phyloP scores from a whole-genome alignment of 371 early-diverging fungal species.

The Mucor saturninus region DNA sequence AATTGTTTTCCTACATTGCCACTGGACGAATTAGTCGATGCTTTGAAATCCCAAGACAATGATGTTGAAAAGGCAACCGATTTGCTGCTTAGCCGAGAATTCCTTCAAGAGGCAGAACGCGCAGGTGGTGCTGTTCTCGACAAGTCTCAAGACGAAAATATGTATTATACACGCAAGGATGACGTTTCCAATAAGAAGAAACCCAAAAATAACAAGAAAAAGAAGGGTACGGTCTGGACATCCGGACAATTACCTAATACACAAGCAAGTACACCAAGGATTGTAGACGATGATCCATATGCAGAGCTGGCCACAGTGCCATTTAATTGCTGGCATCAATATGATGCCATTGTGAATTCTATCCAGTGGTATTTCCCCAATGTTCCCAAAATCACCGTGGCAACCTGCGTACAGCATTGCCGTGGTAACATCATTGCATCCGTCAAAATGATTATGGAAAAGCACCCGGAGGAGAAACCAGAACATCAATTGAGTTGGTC shows the following conservation, averaged over 20 bases:
- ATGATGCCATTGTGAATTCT: slow-evolving; percentile 19
- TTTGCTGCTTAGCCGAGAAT: slow-evolving; percentile 32
- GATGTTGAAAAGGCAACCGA: slow-evolving; percentile 49
- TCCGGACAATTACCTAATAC: slow-evolving; percentile 24
- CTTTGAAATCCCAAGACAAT: slow-evolving; percentile 28
- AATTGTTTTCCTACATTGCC: slow-evolving; percentile 43
- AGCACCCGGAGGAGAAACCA: slow-evolving; percentile 19
- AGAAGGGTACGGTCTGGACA: slow-evolving; percentile 11
- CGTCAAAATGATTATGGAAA: slow-evolving; percentile 29
- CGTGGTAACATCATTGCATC: slow-evolving; percentile 29
- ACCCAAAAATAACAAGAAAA: slow-evolving; percentile 8
- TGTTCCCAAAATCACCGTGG: slow-evolving; percentile 12
- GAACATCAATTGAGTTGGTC: slow-evolving; percentile 27
- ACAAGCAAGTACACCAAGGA: not conserved
- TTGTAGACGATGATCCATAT: slow-evolving; percentile 10
- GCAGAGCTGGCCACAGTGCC: slow-evolving; percentile 30
- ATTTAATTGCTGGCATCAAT: slow-evolving; percentile 49
- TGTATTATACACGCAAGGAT: slow-evolving; percentile 3
- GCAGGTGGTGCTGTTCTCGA: slow-evolving; percentile 6
- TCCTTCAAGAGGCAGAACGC: slow-evolving; percentile 18
- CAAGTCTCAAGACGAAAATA: not conserved
- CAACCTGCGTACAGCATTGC: slow-evolving; percentile 25
- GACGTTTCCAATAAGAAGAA: slow-evolving; percentile 16
- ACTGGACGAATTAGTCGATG: slow-evolving; percentile 19
- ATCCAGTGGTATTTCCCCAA: slow-evolving; percentile 17